Evolutionary conservation across 2,329 filamentous ascomycete species (phyloP), one percentile per base, ranked within the genome.

Genomic region (Colletotrichum sp.): DNA sequence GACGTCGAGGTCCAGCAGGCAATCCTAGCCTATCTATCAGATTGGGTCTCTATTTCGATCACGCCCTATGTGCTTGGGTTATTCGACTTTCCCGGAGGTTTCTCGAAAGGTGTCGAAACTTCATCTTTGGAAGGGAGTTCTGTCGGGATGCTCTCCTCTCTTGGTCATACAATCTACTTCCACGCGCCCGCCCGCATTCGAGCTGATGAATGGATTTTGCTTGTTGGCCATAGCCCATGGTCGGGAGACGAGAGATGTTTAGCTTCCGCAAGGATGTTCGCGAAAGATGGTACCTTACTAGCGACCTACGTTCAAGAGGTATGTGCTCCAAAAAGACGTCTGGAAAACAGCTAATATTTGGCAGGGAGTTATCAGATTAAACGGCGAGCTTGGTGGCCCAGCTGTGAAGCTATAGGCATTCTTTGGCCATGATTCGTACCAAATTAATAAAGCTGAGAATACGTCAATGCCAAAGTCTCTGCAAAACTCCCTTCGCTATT

Each of bases 261-360:
- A 22, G 44, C 44, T 22, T 22, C 44, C n/a, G 44, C 44, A 2
- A 52, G n/a, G n/a, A 52, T 52, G n/a, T 52, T 24, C n/a, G n/a
- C 44, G n/a, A 52, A 52, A 52, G 44, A 52, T 13, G 44, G 44
- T 22, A 52, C 44, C 44, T 52, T 52, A 0, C 44, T 52, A 8
- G 12, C 44, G 44, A 52, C 44, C 4, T 52, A 52, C 2, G n/a
- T 52, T 52, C 44, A 52, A 52, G 44, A 52, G 44, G 44, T 52
- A 2, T 22, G 44, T 22, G 10, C 44, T 2, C 44, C 3, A 22
- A 22, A 22, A 22, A 2, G 1, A 8, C 0, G 0, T 22, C 10
- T 52, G n/a, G n/a, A 24, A 52, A 13, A 52, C 12, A 52, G 22
- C 44, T 52, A 52, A 52, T 22, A 2, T 4, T 12, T 13, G 9